phyloP scores from a whole-genome alignment of 371 early-diverging fungal genomes.

The Mucor velutinosus region DNA sequence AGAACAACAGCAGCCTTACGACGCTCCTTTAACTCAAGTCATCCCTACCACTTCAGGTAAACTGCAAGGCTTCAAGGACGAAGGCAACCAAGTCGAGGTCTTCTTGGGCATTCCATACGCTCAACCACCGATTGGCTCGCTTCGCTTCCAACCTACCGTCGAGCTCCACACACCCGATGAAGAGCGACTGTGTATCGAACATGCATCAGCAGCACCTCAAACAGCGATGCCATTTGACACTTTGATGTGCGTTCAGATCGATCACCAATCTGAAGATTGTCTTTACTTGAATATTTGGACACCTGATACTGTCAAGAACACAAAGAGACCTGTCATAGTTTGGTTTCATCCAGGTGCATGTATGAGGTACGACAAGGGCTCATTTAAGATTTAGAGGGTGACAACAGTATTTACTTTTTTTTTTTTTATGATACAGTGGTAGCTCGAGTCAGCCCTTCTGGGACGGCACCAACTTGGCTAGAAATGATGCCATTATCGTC shows the following conservation, averaged over 20 bases:
- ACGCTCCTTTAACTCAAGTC: conserved; percentile 12
- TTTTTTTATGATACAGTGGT: conserved; percentile 32
- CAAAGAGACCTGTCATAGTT: conserved; percentile 34
- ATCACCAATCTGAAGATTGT: conserved; percentile 42
- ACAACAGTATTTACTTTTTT: not conserved
- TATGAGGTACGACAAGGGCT: conserved; percentile 25
- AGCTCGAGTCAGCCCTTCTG: conserved; percentile 38
- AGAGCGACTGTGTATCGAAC: conserved; percentile 19
- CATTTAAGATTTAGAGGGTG: too few relatives aligned
- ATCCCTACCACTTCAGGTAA: conserved; percentile 29
- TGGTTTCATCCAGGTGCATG: conserved; percentile 44
- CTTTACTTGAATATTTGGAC: conserved; percentile 40
- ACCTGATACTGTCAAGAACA: conserved; percentile 20
- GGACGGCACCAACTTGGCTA: conserved; percentile 40
- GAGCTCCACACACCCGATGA: conserved; percentile 15
- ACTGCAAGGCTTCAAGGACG: conserved; percentile 32
- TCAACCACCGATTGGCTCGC: conserved; percentile 28
- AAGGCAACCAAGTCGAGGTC: conserved; percentile 22
- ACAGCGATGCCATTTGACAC: conserved; percentile 43
- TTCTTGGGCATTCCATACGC: conserved; percentile 46
- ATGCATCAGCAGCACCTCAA: conserved; percentile 36
- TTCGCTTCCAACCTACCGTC: conserved; percentile 37
- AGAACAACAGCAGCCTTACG: not conserved
- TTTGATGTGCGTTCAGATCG: conserved; percentile 38
- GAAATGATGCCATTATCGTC: conserved; percentile 36